These are phyloP conservation scores for Cryphonectria nitschkei DNA, from an alignment of 2,329 filamentous ascomycete species.

Conservation along the genomic window DNA sequence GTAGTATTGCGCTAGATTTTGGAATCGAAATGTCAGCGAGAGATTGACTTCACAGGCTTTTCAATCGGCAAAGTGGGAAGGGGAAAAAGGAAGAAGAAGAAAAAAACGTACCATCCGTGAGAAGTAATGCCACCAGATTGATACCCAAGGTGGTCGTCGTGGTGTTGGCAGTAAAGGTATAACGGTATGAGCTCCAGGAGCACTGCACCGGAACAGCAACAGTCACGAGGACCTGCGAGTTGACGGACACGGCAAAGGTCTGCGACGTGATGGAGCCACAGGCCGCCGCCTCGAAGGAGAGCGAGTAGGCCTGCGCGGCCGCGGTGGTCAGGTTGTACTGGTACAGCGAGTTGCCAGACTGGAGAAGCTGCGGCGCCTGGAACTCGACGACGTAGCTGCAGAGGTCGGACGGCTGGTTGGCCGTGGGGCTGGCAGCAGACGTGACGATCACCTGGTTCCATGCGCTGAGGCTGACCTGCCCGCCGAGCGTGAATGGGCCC, in stretches of 20 bases:
- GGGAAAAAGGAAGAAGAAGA: not conserved
- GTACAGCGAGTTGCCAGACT: not conserved
- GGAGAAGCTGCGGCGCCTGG: not conserved
- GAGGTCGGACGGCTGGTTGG: not conserved
- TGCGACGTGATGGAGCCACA: not conserved
- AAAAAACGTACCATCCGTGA: not conserved
- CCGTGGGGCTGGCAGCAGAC: not conserved
- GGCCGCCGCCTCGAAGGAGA: slow-evolving; percentile 5
- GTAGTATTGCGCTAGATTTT: not conserved
- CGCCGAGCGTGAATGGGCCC: not conserved
- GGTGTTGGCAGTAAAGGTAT: not conserved
- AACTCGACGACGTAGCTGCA: slow-evolving; percentile 3
- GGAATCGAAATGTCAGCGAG: not conserved
- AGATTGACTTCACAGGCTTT: not conserved
- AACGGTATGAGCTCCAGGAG: not conserved
- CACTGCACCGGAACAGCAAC: not conserved
- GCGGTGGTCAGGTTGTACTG: not conserved
- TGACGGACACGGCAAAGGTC: not conserved
- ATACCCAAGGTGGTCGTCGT: not conserved
- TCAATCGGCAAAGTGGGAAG: not conserved
- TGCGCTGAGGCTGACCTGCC: not conserved
- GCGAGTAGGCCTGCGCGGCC: not conserved
- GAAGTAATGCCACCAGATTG: not conserved
- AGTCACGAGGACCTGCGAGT: slow-evolving; percentile 3
- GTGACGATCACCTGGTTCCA: not conserved